Evolutionary conservation across 768 basidiomycete species (phyloP), one percentile per base, ranked within the genome.

Genomic region (Termitomyces sp.): DNA sequence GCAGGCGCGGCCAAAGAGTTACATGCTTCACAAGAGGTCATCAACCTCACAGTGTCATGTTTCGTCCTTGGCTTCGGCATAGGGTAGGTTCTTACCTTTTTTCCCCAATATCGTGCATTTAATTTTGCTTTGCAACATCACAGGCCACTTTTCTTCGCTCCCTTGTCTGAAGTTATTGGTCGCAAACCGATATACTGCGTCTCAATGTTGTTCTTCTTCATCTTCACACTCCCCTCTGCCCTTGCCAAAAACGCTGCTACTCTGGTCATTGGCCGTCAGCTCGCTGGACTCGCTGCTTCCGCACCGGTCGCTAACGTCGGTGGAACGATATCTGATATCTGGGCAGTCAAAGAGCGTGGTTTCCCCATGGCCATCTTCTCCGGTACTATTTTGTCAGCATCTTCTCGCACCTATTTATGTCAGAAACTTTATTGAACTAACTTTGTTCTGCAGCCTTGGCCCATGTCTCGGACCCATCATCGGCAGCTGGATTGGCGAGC

Each of bases 311-410:
- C 77, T 55, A 80, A 79, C 58, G 74, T 76, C 23, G 80, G 78
- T 55, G 75, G 75, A 67, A 76, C 70, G 57, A 66, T 79, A 50
- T 72, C 77, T 1, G 79, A 79, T 65, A 64, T 78, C 10, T 79
- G 77, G 75, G 64, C 66, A 8, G 66, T 77, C 7, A 71, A 77
- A 54, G 70, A 75, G 2, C 73, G 79, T 10, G 78, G 78, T 23
- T 66, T 78, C 16, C 79, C 81, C 6, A 81, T 82, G 71, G 76
- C 78, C 2, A 50, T 80, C 26, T 83, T 82, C 66, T 78, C 77
- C 6, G 71, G 74, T 0, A 78, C 78, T 1, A 71, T 81, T 1
- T 83, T 82, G 72, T 77, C 47, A 48, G 74, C 20, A n/a, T 66
- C 7, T 20, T 38, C 28, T 6, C 23, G 14, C 4, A 16, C 43